phyloP scores from a whole-genome alignment of 148 eudicot genomes.

The Heliosperma pusillum region DNA sequence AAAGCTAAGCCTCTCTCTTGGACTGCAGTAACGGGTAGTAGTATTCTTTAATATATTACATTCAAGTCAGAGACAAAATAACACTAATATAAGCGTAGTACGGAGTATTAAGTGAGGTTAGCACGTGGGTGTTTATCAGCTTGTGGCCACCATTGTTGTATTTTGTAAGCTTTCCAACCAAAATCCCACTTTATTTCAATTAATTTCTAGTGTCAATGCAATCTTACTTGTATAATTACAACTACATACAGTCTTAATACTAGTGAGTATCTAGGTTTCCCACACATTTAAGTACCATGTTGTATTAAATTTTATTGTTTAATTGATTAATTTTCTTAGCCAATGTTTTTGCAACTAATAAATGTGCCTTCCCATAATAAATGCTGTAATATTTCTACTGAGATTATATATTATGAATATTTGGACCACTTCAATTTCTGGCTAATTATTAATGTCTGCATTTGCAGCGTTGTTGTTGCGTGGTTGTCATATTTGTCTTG shows the following conservation, averaged over 20 bases:
- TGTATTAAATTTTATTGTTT: background rate
- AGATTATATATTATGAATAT: conserved; percentile 7
- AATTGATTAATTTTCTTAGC: background rate
- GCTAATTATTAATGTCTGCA: conserved; percentile 26
- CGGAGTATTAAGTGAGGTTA: background rate
- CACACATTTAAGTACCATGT: conserved; percentile 14
- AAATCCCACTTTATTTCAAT: conserved; percentile 1
- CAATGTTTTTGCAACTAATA: conserved; percentile 17
- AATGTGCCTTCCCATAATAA: conserved; percentile 22
- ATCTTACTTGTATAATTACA: conserved; percentile 1
- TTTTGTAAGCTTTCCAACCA: conserved; percentile 29
- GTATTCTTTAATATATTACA: conserved; percentile 3
- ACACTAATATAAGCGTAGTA: background rate
- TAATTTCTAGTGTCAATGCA: background rate
- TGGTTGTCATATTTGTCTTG: conserved; percentile 34
- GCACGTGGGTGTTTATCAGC: conserved; percentile 31
- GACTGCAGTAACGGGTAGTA: conserved; percentile 11
- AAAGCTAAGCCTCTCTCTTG: conserved; percentile 4
- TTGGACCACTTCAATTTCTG: conserved; percentile 28
- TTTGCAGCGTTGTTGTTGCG: conserved; percentile 19
- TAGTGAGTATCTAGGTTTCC: background rate
- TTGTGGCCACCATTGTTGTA: conserved; percentile 37
- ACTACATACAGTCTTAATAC: background rate
- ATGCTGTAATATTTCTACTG: conserved; percentile 9
- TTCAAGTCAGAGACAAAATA: conserved; percentile 1